These are phyloP conservation scores for Yamadazyma oceani DNA, from an alignment of 1,139 yeast species.

Conservation along the genomic window DNA sequence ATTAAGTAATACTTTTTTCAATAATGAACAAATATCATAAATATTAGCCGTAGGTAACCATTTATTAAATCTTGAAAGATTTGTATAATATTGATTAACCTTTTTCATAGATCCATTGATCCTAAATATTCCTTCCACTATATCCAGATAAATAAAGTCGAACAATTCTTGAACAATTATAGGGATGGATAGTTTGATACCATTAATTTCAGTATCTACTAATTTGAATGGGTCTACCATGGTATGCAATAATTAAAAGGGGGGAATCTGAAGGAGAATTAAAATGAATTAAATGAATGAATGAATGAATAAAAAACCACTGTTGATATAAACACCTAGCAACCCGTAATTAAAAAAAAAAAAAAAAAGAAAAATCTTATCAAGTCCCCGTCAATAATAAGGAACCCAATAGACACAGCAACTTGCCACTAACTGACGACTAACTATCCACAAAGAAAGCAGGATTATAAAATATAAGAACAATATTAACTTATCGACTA, in stretches of 20 bases:
- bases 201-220: slow-evolving; percentile 11
- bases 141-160: slow-evolving; percentile 19
- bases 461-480: no score
- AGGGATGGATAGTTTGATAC: slow-evolving; percentile 17
- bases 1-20: slow-evolving; percentile 18
- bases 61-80: slow-evolving; percentile 14
- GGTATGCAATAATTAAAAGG: not conserved
- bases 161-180: slow-evolving; percentile 21
- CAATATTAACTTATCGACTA: no score
- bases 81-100: slow-evolving; percentile 18
- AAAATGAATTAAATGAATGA: not conserved
- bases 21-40: slow-evolving; percentile 22
- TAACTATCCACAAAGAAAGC: no score
- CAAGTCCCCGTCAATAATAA: no score
- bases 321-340: no score
- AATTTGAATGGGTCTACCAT: slow-evolving; percentile 16
- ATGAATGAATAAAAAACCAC: not conserved
- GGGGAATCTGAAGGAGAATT: not conserved
- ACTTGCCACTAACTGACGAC: no score
- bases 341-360: no score
- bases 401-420: no score
- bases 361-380: no score
- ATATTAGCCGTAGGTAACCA: slow-evolving; percentile 17
- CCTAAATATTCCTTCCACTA: slow-evolving; percentile 29
- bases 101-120: slow-evolving; percentile 29